phyloP scores from a whole-genome alignment of 2,329 filamentous ascomycete genomes.

The Tolypocladium tundrense region DNA sequence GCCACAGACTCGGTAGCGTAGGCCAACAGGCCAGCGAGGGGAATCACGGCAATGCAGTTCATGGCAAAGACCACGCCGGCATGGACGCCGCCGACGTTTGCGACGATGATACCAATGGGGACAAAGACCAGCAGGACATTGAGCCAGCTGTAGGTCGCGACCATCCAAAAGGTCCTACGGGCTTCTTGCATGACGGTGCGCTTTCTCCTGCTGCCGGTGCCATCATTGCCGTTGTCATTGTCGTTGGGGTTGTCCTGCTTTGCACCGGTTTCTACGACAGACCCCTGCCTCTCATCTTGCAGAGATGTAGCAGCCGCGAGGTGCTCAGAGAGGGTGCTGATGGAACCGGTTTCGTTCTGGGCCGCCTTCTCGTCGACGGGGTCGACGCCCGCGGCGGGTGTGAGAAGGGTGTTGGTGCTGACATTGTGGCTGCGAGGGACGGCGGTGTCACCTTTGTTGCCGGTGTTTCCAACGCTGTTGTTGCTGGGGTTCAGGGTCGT shows the following conservation, averaged over 20 bases:
- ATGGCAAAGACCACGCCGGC: slow-evolving; percentile 60
- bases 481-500: neutral
- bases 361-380: slow-evolving; percentile 8
- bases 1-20: slow-evolving; percentile 70
- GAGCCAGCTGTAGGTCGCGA: slow-evolving; percentile 64
- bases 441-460: slow-evolving; percentile 11
- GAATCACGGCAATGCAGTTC: slow-evolving; percentile 67
- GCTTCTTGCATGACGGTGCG: slow-evolving; percentile 37
- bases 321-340: slow-evolving; percentile 14
- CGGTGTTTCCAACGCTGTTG: slow-evolving; percentile 11
- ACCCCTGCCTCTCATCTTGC: slow-evolving; percentile 44
- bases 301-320: slow-evolving; percentile 30
- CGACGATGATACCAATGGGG: slow-evolving; percentile 61
- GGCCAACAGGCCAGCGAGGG: slow-evolving; percentile 60
- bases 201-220: slow-evolving; percentile 20
- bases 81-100: slow-evolving; percentile 40
- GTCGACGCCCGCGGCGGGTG: slow-evolving; percentile 4
- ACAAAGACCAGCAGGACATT: slow-evolving; percentile 71
- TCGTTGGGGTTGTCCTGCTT: slow-evolving; percentile 8
- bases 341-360: slow-evolving; percentile 11
- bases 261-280: slow-evolving; percentile 37
- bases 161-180: slow-evolving; percentile 39
- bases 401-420: neutral
- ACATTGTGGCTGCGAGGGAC: neutral
- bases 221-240: slow-evolving; percentile 15